Conservation (phyloP, 345 rosid species). For the Salix brachista region DNA sequence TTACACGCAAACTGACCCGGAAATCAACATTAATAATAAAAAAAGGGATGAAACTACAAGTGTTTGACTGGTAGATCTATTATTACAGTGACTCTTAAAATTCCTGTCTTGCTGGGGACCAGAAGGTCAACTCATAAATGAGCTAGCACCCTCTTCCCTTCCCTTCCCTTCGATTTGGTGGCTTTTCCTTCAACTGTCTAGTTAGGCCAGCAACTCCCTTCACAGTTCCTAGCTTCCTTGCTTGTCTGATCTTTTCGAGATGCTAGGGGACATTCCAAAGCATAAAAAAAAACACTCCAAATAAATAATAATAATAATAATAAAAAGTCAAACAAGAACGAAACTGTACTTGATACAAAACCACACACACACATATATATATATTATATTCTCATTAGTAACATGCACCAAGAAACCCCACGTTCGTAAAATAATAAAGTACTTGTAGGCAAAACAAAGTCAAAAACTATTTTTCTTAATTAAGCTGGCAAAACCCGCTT, state of each 20-base stretch:
- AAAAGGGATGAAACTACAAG: no score
- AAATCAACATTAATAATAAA: no score
- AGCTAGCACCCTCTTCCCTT: not conserved
- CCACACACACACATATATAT: not conserved
- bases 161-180: not conserved
- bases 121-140: not conserved
- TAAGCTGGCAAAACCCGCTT: not conserved
- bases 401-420: not conserved
- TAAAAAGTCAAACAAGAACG: not conserved
- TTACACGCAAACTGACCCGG: rapidly evolving
- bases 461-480: not conserved
- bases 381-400: no score
- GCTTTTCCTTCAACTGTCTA: not conserved
- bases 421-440: not conserved
- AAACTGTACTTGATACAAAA: not conserved
- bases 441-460: not conserved
- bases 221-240: not conserved
- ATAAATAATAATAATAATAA: no score
- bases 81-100: no score
- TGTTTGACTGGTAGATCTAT: no score
- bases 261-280: not conserved
- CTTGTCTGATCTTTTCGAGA: not conserved
- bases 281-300: not conserved
- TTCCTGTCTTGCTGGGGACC: not conserved
- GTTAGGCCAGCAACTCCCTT: not conserved